Evolutionary conservation across 2,329 filamentous ascomycete species (phyloP).

Genomic region (Diaporthe citriasiana): DNA sequence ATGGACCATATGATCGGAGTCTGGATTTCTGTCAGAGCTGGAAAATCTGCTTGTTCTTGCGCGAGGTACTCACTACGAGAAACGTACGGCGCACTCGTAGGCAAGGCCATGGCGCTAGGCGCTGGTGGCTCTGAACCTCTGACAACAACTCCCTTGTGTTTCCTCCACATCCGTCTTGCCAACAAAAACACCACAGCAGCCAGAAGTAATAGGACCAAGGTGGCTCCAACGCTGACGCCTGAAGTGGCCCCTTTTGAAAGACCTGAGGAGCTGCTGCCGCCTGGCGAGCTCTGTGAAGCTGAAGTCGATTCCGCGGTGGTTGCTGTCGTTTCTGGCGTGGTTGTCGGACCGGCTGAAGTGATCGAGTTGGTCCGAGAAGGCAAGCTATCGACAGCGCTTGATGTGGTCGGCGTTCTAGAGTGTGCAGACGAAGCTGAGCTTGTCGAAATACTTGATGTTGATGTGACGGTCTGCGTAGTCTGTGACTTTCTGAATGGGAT

Average conservation of each 20-base stretch:
- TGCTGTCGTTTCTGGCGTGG: background rate
- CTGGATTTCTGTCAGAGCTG: constrained; percentile 13
- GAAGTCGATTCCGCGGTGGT: background rate
- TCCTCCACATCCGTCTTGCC: constrained; percentile 6
- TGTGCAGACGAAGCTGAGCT: constrained; percentile 17
- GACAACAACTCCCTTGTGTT: constrained; percentile 25
- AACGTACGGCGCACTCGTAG: background rate
- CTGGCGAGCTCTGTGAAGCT: too few species aligned
- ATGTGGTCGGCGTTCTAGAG: background rate
- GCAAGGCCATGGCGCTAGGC: background rate
- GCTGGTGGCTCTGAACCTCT: constrained; percentile 29
- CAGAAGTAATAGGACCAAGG: constrained; percentile 39
- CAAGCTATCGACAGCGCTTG: background rate
- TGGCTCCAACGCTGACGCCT: constrained; percentile 42
- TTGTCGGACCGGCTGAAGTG: background rate
- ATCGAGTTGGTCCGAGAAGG: background rate
- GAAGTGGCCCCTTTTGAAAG: constrained; percentile 43
- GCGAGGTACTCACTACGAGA: constrained; percentile 16
- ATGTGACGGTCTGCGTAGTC: background rate
- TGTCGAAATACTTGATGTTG: constrained; percentile 2
- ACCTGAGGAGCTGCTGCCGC: background rate
- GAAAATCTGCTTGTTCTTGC: background rate
- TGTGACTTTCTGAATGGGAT: constrained; percentile 40
- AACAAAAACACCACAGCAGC: constrained; percentile 33
- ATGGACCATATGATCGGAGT: background rate